Base-by-base conservation (phyloP, 108 stramenopile genomes). In the Parietichytrium sp. region DNA sequence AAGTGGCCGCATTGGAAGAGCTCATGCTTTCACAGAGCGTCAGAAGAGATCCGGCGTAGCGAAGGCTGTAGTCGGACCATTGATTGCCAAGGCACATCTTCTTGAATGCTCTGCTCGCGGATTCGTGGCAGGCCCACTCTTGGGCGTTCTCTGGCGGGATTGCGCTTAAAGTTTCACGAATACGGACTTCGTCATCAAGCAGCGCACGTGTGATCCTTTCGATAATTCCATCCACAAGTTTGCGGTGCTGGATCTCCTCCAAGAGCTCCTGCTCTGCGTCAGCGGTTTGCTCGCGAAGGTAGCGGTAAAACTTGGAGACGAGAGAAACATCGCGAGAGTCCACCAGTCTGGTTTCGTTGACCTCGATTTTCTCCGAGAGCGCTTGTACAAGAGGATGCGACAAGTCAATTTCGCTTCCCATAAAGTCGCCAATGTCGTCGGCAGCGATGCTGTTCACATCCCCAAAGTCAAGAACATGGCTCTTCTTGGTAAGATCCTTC, bases 381-480 rank as follows among this genome's bases (percentile, higher is more conserved):
- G 10, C 20, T 6, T 42, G 61, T 10, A 72, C 38, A 2, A 42
- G 16, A 6, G 61, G 61, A n/a, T n/a, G n/a, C n/a, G n/a, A n/a
- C n/a, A n/a, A n/a, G n/a, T n/a, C n/a, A n/a, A n/a, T n/a, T n/a
- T n/a, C n/a, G 23, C 38, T 51, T 13, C 79, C 79, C 8, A 54
- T 18, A n/a, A 80, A 80, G n/a, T 53, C 53, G 25, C 8, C 52
- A 0, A 54, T 53, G 30, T 4, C 29, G 53, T 80, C 80, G 18
- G 29, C 20, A 23, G 52, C 48, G 45, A 80, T 54, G 80, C 23
- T 10, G 13, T 16, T 42, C 13, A 33, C 3, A 25, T 80, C 80
- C 4, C 80, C 80, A 47, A 84, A 84, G 49, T 83, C 61, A 31
- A 82, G 81, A 38, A 84, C 85, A 52, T 86, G 85, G 50, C 81